Conservation (phyloP, 495 filamentous ascomycete species). For the Penicillium goetzii region DNA sequence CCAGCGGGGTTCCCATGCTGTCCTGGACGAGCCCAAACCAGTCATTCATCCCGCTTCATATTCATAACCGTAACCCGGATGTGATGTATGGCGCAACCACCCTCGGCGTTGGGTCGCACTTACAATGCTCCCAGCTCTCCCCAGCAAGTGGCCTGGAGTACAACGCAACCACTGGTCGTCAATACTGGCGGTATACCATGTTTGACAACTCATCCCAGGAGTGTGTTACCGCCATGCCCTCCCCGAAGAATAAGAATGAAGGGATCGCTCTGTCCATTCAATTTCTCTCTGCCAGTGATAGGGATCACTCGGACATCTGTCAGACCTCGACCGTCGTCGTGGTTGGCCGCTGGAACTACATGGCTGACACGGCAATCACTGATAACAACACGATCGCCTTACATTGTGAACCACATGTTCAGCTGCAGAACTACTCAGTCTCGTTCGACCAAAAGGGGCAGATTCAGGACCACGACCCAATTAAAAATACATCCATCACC, state of each 20-base stretch:
- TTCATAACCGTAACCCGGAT: conserved; percentile 30
- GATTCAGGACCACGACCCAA: conserved; percentile 25
- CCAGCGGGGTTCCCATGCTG: conserved; percentile 42
- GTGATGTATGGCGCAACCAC: conserved; percentile 38
- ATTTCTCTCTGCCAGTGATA: conserved; percentile 38
- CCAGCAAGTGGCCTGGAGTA: conserved; percentile 21
- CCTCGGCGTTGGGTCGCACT: conserved; percentile 36
- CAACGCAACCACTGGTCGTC: conserved; percentile 17
- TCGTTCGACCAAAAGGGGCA: conserved; percentile 43
- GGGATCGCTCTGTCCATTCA: conserved; percentile 43
- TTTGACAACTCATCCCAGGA: conserved; percentile 32
- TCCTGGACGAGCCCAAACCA: conserved; percentile 43
- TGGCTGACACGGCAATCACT: conserved; percentile 29
- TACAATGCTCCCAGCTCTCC: conserved; percentile 35
- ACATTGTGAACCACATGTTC: conserved; percentile 40
- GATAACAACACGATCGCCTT: conserved; percentile 42
- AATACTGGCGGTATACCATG: conserved; percentile 38
- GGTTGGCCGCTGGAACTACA: conserved; percentile 46
- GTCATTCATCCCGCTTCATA: conserved; percentile 41
- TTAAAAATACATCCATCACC: conserved; percentile 30
- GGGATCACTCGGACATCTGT: conserved; percentile 34
- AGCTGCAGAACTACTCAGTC: conserved; percentile 35
- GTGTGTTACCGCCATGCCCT: conserved; percentile 37
- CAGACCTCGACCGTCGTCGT: conserved; percentile 44
- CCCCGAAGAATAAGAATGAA: conserved; percentile 27